These are phyloP conservation scores for Breviolum minutum DNA, from an alignment of 73 alveolate species.

Conservation along the genomic window DNA sequence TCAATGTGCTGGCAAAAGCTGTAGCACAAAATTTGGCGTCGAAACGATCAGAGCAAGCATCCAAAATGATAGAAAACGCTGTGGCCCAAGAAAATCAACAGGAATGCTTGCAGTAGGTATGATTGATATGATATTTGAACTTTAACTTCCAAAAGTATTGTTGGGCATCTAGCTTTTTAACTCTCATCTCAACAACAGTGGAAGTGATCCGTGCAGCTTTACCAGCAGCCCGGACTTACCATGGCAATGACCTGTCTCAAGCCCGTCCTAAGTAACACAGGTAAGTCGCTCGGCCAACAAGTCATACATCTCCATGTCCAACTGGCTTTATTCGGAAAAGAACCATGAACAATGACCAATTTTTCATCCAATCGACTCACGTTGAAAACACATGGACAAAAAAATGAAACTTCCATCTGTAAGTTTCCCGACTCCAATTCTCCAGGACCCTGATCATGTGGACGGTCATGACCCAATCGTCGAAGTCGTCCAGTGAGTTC, in stretches of 20 bases:
- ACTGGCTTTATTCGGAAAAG: no score
- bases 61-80: no score
- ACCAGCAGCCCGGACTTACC: conserved; percentile 27
- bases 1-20: neutral
- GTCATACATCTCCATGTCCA: neutral
- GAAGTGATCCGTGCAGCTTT: neutral
- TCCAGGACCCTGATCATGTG: conserved; percentile 75
- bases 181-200: no score
- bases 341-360: no score
- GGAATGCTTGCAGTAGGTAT: no score
- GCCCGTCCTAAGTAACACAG: conserved; percentile 45
- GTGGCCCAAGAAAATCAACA: no score
- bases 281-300: neutral
- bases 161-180: no score
- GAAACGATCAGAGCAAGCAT: neutral
- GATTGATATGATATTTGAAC: neutral
- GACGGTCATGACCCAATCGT: conserved; percentile 70
- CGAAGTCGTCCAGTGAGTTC: conserved; percentile 66
- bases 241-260: conserved; percentile 78
- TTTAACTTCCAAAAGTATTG: neutral
- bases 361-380: no score
- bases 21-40: neutral
- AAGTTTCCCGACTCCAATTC: conserved; percentile 35
- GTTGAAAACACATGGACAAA: neutral
- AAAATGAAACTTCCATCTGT: no score